Evolutionary conservation across 2,329 filamentous ascomycete genomes (phyloP).

Genomic region (Xylaria sp.): DNA sequence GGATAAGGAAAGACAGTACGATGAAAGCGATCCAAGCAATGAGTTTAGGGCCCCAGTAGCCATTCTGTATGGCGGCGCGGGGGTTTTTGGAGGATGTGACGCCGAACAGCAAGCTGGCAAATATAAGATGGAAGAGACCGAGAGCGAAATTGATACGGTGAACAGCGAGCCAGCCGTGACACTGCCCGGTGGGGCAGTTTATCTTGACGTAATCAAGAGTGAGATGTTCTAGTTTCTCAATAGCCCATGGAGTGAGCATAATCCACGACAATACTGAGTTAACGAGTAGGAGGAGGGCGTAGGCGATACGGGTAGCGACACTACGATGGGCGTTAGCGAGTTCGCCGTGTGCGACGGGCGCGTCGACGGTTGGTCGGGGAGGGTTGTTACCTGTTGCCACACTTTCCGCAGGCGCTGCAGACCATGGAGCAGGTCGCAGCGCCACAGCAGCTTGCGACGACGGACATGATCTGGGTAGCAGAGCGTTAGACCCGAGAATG

Average conservation of each 20-base stretch:
- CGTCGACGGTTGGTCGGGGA: neutral
- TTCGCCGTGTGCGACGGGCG: neutral
- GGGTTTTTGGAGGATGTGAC: slow-evolving; percentile 86
- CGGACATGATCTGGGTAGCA: slow-evolving; percentile 68
- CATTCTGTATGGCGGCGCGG: slow-evolving; percentile 89
- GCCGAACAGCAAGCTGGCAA: slow-evolving; percentile 83
- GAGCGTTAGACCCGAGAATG: slow-evolving; percentile 15
- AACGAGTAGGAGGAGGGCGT: slow-evolving; percentile 89
- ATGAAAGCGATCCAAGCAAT: slow-evolving; percentile 86
- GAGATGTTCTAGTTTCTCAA: slow-evolving; percentile 91
- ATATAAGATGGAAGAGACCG: slow-evolving; percentile 87
- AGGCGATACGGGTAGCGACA: slow-evolving; percentile 95
- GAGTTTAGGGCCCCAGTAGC: slow-evolving; percentile 98
- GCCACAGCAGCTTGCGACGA: slow-evolving; percentile 90
- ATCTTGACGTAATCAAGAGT: slow-evolving; percentile 97
- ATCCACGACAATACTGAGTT: slow-evolving; percentile 99
- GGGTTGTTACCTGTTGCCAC: slow-evolving; percentile 80
- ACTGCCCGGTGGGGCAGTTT: slow-evolving; percentile 86
- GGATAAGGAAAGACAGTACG: slow-evolving; percentile 92
- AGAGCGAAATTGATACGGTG: slow-evolving; percentile 98
- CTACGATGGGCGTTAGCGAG: slow-evolving; percentile 50
- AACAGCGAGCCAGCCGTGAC: slow-evolving; percentile 94
- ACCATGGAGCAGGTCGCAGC: slow-evolving; percentile 96
- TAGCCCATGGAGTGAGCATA: slow-evolving; percentile 98
- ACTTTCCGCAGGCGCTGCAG: slow-evolving; percentile 94